These are phyloP conservation scores for Hypoxylon fuscum DNA, from an alignment of 495 filamentous ascomycete species.

Conservation along the genomic window DNA sequence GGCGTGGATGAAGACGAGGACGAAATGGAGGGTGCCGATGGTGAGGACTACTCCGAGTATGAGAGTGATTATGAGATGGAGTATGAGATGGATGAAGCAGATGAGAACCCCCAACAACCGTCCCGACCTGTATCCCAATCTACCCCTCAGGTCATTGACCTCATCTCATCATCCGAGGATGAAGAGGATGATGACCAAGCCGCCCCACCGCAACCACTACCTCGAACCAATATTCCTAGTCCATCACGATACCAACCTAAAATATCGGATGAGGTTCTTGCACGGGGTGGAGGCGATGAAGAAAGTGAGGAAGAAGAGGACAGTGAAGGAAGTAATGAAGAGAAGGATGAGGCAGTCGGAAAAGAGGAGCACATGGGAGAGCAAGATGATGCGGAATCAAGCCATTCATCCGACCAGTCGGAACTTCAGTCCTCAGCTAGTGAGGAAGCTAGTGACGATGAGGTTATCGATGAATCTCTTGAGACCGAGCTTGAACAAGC, in stretches of 20 bases:
- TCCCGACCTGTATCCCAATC: conserved; percentile 16
- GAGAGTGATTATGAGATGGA: conserved; percentile 41
- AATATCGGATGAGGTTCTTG: background rate
- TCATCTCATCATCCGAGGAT: conserved; percentile 53
- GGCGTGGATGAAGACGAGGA: conserved; percentile 43
- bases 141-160: conserved; percentile 48
- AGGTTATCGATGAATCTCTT: conserved; percentile 6
- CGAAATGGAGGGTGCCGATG: conserved; percentile 42
- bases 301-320: conserved; percentile 16
- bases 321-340: background rate
- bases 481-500: conserved; percentile 21
- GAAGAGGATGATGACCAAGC: conserved; percentile 41
- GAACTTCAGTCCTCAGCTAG: conserved; percentile 8
- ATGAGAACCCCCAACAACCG: conserved; percentile 12
- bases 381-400: conserved; percentile 16
- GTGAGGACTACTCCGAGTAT: conserved; percentile 36
- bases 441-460: conserved; percentile 8
- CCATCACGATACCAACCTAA: conserved; percentile 1
- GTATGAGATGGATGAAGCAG: conserved; percentile 33
- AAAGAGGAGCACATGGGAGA: conserved; percentile 5
- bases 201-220: background rate
- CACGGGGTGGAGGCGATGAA: conserved; percentile 3
- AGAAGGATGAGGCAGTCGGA: conserved; percentile 13
- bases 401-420: background rate
- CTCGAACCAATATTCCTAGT: background rate